Conservation (phyloP, 148 eudicot genomes). For the Arctostaphylos glauca region DNA sequence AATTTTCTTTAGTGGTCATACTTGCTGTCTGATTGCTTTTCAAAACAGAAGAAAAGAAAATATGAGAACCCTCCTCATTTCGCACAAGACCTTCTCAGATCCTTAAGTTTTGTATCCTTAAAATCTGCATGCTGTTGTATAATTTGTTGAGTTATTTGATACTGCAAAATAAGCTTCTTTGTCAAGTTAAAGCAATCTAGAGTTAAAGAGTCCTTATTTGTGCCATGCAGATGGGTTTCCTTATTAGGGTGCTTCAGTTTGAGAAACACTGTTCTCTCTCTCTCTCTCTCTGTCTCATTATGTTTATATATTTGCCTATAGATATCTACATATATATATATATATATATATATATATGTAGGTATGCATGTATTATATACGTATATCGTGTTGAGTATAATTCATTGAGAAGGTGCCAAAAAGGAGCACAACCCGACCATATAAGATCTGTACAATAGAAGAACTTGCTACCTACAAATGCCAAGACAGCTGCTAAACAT, state of each 20-base stretch:
- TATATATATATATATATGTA: too few relatives aligned
- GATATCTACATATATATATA: background rate
- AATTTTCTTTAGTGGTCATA: background rate
- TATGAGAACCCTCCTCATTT: background rate
- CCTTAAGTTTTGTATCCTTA: background rate
- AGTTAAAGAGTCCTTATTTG: background rate
- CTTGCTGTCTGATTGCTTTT: background rate
- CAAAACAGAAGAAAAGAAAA: background rate
- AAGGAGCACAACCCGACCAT: background rate
- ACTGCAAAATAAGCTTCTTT: background rate
- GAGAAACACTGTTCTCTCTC: background rate
- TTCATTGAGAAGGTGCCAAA: slow-evolving; percentile 2
- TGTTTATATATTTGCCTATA: background rate
- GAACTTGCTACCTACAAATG: background rate
- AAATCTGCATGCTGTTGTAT: background rate
- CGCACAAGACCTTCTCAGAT: background rate
- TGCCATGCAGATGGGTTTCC: background rate
- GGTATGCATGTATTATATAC: background rate
- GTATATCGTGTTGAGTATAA: background rate
- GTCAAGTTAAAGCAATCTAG: background rate
- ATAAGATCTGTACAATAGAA: background rate
- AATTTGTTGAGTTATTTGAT: background rate
- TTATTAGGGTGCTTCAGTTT: background rate
- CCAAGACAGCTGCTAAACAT: background rate
- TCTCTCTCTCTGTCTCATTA: background rate